phyloP scores from a whole-genome alignment of 2,329 filamentous ascomycete species.

The Catunica adiposa region DNA sequence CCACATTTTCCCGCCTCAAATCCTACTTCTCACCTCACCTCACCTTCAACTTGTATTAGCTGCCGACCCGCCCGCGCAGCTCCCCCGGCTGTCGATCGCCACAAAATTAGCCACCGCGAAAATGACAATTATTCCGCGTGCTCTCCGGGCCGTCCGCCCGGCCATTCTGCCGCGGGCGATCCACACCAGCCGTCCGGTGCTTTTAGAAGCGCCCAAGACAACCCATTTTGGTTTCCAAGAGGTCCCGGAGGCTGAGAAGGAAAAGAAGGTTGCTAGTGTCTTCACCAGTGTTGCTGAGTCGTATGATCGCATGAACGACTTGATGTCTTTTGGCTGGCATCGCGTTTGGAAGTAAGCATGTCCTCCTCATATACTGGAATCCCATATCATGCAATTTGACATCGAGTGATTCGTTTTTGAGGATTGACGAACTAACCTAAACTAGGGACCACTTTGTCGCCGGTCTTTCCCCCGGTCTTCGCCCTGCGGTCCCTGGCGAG shows the following conservation, averaged over 20 bases:
- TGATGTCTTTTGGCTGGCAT: conserved; percentile 96
- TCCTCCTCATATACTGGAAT: too few species aligned
- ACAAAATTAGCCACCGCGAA: not conserved
- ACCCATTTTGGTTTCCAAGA: conserved; percentile 90
- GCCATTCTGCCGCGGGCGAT: not conserved
- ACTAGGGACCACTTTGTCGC: conserved; percentile 75
- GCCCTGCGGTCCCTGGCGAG: conserved; percentile 26
- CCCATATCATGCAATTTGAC: not conserved
- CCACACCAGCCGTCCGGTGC: conserved; percentile 7
- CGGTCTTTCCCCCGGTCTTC: conserved; percentile 66
- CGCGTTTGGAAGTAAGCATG: conserved; percentile 65
- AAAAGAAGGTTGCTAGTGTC: conserved; percentile 56
- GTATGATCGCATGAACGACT: conserved; percentile 97
- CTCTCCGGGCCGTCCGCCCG: not conserved
- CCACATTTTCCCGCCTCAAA: not conserved
- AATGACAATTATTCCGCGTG: not conserved
- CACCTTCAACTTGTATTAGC: not conserved
- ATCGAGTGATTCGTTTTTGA: not conserved
- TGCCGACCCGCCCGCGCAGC: too few species aligned
- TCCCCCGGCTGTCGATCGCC: too few species aligned
- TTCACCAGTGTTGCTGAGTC: conserved; percentile 90
- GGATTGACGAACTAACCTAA: not conserved
- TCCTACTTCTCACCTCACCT: not conserved
- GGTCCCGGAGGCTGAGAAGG: conserved; percentile 64
- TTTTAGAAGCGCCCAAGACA: conserved; percentile 8